Base-by-base conservation (phyloP, 257 asterid genomes). In the Nicotiana benthamiana region DNA sequence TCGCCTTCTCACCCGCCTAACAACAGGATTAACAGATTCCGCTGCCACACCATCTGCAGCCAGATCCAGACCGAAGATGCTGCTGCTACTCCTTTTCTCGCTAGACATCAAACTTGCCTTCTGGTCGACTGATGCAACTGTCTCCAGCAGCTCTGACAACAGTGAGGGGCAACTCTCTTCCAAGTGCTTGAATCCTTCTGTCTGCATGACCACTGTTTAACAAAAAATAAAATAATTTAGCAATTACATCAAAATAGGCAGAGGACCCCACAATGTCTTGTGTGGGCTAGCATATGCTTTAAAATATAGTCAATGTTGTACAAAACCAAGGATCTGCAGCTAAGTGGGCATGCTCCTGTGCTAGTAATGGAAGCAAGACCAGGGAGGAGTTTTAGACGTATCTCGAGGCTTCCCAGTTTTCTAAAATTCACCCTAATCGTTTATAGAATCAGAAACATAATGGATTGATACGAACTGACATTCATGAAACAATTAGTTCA, bases 81-180 rank as follows among this genome's bases (percentile, higher is more conserved):
- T 93, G 92, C 99, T 92, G 76, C 95, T 87, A 77, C 98, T 93
- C 83, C 97, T 89, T 83, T 93, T 95, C 92, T 89, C 92, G 85
- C 91, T 88, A 3, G 90, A 86, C 28, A 67, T 79, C 51, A 79
- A 61, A 82, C 81, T 88, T 24, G 97, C 81, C 84, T 91, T 93
- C 81, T 90, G 95, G 60, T 91, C 98, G 61, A 79, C 92, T 10
- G 89, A 89, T 13, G 97, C 98, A 82, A 92, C 91, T 16, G 98
- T 92, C 91, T 92, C 98, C 85, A 95, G 92, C 88, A 95, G 83
- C 87, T 93, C 95, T 1, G 97, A 85, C 84, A 93, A 84, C 75
- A 95, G 88, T 48, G 92, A 83, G n/a, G 95, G 97, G 84, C 94
- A 91, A 89, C 95, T 90, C 88, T 91, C 84, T 84, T 92, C 94